Evolutionary conservation across 2,329 filamentous ascomycete species (phyloP), one percentile per base, ranked within the genome.

Genomic region (Fusarium euwallaceae): DNA sequence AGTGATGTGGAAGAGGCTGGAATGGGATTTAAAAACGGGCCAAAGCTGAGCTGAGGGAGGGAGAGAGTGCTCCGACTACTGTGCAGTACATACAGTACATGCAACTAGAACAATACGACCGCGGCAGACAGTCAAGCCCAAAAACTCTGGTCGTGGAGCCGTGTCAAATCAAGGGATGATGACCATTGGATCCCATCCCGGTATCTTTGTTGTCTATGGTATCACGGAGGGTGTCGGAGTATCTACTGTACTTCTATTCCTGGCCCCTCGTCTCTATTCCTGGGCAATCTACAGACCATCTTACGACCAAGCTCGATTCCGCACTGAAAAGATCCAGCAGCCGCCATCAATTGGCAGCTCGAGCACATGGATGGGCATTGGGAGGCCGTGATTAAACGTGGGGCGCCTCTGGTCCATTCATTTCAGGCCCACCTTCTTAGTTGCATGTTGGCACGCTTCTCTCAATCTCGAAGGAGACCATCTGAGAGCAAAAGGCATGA

Each of bases 391-490:
- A 77, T 78, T 73, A 70, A 68, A 48, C 74, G 76, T 78, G 76
- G 76, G 74, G 76, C 76, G 43, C 53, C 63, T 64, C 65, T 67
- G 67, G 36, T 78, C 76, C 76, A 76, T 69, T 78, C 77, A 78
- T 78, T 76, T 78, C 58, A 61, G 61, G 58, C 58, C 71, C 70
- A 67, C 53, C 64, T 61, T 60, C 62, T 55, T 39, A 14, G 55
- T 37, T 59, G 22, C 55, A 59, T 60, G 56, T 27, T 62, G 29
- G 55, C 55, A 67, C 62, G 64, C 55, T 37, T 34, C 29, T 24
- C 27, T 48, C 22, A 36, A 63, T 72, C 48, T 66, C 58, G 24
- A 67, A 27, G 29, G 45, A 53, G 61, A n/a, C 29, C 67, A 68
- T 43, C 9, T 37, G 20, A 45, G 20, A 45, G 16, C 39, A 63